Percentiles rank a stretch among this genome's conserved stretches.
These are phyloP conservation scores for Termitomyces sp. DNA, from an alignment of 768 basidiomycete species.

Conservation along the genomic window DNA sequence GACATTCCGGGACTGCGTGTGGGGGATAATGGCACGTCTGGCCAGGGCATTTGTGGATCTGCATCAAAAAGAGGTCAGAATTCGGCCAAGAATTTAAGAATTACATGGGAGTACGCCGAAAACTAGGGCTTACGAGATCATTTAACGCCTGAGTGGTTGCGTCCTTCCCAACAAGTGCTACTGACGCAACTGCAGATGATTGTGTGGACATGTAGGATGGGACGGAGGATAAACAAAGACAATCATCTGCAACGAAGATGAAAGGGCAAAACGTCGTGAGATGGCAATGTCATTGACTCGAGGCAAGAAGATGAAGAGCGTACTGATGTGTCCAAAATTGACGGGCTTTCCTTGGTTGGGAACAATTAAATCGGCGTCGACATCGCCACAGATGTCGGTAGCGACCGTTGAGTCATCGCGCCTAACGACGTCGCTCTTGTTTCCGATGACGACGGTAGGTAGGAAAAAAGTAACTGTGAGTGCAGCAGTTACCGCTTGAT, in stretches of 20 bases:
- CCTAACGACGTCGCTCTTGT: conserved; percentile 5
- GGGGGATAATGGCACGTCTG: conserved; percentile 39
- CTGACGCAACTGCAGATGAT: conserved; percentile 27
- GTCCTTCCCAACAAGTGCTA: conserved; percentile 28
- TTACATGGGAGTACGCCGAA: not conserved
- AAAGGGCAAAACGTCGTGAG: not conserved
- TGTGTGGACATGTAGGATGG: conserved; percentile 34
- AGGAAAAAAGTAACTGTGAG: conserved; percentile 6
- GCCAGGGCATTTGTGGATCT: conserved; percentile 13
- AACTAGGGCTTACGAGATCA: conserved; percentile 28
- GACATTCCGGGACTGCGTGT: conserved; percentile 37
- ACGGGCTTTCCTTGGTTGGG: conserved; percentile 25
- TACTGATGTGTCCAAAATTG: conserved; percentile 31
- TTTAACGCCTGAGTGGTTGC: conserved; percentile 31
- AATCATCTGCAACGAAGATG: conserved; percentile 31
- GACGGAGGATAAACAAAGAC: conserved; percentile 42
- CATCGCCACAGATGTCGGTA: conserved; percentile 39
- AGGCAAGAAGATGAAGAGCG: conserved; percentile 5
- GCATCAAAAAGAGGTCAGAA: not conserved
- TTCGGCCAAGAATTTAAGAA: not conserved
- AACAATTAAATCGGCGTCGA: conserved; percentile 29
- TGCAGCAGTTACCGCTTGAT: not conserved
- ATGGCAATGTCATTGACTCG: not conserved
- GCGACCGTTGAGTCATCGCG: conserved; percentile 10
- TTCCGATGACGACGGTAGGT: conserved; percentile 6